phyloP scores from a whole-genome alignment of 83 land plant genomes.

The Larix sibirica region DNA sequence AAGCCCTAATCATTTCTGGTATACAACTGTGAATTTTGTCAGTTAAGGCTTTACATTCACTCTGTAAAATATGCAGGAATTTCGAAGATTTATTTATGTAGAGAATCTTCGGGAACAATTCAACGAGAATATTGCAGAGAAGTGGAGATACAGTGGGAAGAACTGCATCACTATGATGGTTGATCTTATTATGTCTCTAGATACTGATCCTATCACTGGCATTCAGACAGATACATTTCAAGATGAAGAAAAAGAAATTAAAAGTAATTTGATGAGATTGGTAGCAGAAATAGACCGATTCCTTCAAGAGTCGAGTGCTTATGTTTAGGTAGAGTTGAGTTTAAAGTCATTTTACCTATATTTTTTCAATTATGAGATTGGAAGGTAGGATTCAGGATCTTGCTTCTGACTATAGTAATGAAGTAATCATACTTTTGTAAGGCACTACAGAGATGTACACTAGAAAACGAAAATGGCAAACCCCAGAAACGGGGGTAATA shows the following conservation, averaged over 20 bases:
- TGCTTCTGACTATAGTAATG: no score
- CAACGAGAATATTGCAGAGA: not conserved
- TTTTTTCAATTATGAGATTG: no score
- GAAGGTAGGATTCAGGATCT: no score
- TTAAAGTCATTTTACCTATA: not conserved
- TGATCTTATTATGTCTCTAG: not conserved
- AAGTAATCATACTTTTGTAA: no score
- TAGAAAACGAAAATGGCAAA: no score
- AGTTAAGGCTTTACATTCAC: not conserved
- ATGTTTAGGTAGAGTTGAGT: not conserved
- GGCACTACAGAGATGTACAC: no score
- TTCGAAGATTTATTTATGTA: not conserved
- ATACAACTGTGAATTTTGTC: not conserved
- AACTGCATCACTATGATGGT: constrained; percentile 2
- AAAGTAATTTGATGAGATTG: not conserved
- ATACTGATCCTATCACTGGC: not conserved
- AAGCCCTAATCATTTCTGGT: no score
- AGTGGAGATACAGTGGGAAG: not conserved
- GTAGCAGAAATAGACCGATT: constrained; percentile 7
- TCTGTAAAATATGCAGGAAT: constrained; percentile 6
- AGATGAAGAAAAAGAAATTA: not conserved
- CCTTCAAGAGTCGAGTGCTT: not conserved
- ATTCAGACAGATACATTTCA: not conserved
- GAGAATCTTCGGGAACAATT: not conserved
- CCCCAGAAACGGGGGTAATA: no score